These are phyloP conservation scores for Cercospora citrullina DNA, from an alignment of 2,329 filamentous ascomycete genomes.

Conservation along the genomic window DNA sequence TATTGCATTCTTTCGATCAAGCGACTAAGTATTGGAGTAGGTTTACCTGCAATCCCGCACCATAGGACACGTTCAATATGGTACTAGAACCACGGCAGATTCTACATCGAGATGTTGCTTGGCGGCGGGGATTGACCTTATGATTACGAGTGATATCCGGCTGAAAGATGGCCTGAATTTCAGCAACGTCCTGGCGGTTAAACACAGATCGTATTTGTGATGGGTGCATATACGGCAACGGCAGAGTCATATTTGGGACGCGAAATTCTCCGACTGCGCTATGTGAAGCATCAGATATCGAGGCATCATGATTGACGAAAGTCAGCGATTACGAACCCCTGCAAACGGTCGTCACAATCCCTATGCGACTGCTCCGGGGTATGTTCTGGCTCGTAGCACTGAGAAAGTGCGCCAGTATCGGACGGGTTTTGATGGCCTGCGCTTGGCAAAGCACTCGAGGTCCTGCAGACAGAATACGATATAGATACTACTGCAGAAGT, in stretches of 20 bases:
- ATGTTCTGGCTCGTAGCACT: not conserved
- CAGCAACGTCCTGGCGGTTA: not conserved
- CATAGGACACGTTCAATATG: conserved; percentile 24
- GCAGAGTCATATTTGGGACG: not conserved
- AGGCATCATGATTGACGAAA: not conserved
- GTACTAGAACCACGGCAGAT: conserved; percentile 16
- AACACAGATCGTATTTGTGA: not conserved
- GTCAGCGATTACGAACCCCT: not conserved
- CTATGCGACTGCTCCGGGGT: not conserved
- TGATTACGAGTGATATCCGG: not conserved
- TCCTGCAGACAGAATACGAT: not conserved
- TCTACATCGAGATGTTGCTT: not conserved
- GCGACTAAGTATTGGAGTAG: conserved; percentile 23
- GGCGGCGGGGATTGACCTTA: not conserved
- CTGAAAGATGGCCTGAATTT: not conserved
- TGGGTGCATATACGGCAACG: not conserved
- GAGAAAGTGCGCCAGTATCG: not conserved
- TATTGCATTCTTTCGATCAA: conserved; percentile 8
- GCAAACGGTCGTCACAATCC: not conserved
- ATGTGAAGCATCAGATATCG: not conserved
- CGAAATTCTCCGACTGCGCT: not conserved
- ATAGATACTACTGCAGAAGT: not conserved
- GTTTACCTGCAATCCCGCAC: conserved; percentile 23
- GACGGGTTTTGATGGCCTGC: not conserved
- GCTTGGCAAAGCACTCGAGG: not conserved